Evolutionary conservation across 2,329 filamentous ascomycete genomes (phyloP).

Genomic region (Penicillium sp.): DNA sequence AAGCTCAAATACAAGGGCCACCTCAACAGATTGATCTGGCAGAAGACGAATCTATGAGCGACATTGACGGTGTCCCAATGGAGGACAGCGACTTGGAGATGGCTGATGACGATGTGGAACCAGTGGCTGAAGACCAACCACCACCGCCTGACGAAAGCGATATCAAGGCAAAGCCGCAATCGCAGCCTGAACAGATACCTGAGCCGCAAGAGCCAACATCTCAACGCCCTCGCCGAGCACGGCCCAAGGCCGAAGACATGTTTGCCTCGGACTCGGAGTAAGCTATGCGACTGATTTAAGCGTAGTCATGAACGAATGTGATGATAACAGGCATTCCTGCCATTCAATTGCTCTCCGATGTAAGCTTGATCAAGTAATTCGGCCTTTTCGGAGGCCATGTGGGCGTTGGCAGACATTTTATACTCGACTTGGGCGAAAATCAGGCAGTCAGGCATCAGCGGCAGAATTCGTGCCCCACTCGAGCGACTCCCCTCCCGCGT

Average conservation of each 20-base stretch:
- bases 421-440: slow-evolving; percentile 11
- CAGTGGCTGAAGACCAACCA: slow-evolving; percentile 32
- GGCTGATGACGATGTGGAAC: slow-evolving; percentile 39
- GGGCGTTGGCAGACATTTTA: not conserved
- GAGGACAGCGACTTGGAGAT: slow-evolving; percentile 44
- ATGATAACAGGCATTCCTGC: slow-evolving; percentile 6
- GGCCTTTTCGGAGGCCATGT: not conserved
- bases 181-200: slow-evolving; percentile 21
- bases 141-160: slow-evolving; percentile 22
- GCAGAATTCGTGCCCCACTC: slow-evolving; percentile 27
- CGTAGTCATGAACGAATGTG: slow-evolving; percentile 17
- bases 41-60: slow-evolving; percentile 42
- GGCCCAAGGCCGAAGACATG: slow-evolving; percentile 79
- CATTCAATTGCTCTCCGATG: slow-evolving; percentile 1
- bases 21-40: slow-evolving; percentile 45
- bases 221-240: slow-evolving; percentile 50
- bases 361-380: not conserved
- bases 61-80: slow-evolving; percentile 46
- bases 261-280: slow-evolving; percentile 69
- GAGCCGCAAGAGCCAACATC: slow-evolving; percentile 30
- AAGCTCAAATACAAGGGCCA: slow-evolving; percentile 28
- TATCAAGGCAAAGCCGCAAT: slow-evolving; percentile 20
- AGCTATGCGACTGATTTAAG: slow-evolving; percentile 11
- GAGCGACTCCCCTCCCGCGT: slow-evolving; percentile 13
- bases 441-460: slow-evolving; percentile 18